phyloP scores from a whole-genome alignment of 768 basidiomycete genomes.

The Leucocoprinus birnbaumii region DNA sequence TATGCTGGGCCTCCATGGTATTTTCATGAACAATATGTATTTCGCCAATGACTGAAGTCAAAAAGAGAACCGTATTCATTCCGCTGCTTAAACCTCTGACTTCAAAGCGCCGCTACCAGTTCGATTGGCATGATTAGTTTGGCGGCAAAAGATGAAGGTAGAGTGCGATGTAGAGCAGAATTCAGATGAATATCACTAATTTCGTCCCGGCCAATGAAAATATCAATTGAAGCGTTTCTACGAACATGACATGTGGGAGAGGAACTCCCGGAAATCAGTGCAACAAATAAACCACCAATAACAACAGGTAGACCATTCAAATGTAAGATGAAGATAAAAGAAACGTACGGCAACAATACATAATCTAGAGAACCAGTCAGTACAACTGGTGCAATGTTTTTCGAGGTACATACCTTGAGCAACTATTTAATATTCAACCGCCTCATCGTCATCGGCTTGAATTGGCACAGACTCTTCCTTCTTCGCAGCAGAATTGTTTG shows the following conservation, averaged over 20 bases:
- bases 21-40: too few species aligned
- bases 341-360: constrained; percentile 26
- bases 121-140: too few species aligned
- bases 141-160: too few species aligned
- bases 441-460: constrained; percentile 76
- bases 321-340: constrained; percentile 15
- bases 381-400: background rate
- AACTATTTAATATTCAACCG: constrained; percentile 67
- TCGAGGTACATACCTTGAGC: constrained; percentile 11
- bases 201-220: too few species aligned
- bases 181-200: too few species aligned
- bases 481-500: constrained; percentile 29
- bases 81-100: too few species aligned
- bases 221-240: background rate
- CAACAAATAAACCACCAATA: background rate
- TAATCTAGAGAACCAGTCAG: background rate
- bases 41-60: too few species aligned
- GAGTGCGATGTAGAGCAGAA: too few species aligned
- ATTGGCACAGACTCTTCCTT: constrained; percentile 52
- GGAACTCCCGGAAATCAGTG: background rate
- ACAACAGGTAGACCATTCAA: constrained; percentile 5
- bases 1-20: too few species aligned
- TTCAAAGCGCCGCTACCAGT: too few species aligned
- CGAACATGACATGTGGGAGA: background rate
- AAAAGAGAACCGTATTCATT: too few species aligned